These are phyloP conservation scores for Calocybe gangraenosa DNA, from an alignment of 768 basidiomycete species.

Conservation along the genomic window DNA sequence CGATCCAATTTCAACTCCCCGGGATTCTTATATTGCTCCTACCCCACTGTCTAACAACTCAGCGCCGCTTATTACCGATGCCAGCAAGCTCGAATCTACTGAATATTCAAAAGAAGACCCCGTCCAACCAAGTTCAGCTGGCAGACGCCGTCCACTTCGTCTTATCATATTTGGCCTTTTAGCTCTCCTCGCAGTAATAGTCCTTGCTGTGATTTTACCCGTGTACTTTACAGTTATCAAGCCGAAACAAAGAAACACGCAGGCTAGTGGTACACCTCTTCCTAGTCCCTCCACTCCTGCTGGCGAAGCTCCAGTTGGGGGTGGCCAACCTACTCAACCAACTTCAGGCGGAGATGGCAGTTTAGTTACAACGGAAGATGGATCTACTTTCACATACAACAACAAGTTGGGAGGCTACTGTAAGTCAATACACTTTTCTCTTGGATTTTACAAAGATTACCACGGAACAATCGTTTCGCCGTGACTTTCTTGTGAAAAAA, in stretches of 20 bases:
- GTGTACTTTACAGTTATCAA: constrained; percentile 58
- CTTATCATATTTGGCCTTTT: constrained; percentile 29
- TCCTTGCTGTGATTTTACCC: constrained; percentile 50
- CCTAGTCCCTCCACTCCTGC: constrained; percentile 7
- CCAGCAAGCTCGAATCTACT: constrained; percentile 9
- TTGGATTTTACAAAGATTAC: not conserved
- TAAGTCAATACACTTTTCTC: constrained; percentile 30
- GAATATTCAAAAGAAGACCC: constrained; percentile 6
- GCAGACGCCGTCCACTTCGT: constrained; percentile 15
- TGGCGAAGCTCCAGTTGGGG: constrained; percentile 4
- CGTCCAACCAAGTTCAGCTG: constrained; percentile 2
- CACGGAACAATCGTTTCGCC: not conserved
- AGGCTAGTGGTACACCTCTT: constrained; percentile 5
- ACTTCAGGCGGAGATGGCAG: constrained; percentile 69
- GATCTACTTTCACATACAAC: constrained; percentile 68
- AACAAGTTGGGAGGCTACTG: constrained; percentile 77
- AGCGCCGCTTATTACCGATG: constrained; percentile 12
- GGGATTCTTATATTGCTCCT: constrained; percentile 11
- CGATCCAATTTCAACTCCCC: constrained; percentile 8
- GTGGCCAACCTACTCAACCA: constrained; percentile 13
- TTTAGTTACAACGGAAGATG: constrained; percentile 57
- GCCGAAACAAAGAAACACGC: constrained; percentile 20
- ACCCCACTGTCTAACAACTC: constrained; percentile 12
- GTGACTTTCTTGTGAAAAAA: not conserved
- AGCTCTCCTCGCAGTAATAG: constrained; percentile 29